Conservation (phyloP, 2,329 filamentous ascomycete species). For the Trichoderma citrinoviride region DNA sequence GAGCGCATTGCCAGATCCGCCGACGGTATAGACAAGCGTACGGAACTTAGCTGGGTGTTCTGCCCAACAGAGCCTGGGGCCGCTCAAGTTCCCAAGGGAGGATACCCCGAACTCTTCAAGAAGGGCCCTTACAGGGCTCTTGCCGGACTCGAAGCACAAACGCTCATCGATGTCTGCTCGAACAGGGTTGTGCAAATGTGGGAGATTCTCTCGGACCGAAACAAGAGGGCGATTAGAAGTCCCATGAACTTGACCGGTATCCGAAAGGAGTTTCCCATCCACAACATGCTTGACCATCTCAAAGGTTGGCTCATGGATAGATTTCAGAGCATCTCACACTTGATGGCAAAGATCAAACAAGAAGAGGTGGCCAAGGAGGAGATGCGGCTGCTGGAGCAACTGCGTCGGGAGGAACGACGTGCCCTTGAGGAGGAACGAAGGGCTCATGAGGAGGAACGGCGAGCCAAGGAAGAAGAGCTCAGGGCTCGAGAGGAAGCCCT, state of each 20-base stretch:
- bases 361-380: not conserved
- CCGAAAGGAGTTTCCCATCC: slow-evolving; percentile 8
- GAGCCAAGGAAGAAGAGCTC: not conserved
- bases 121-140: slow-evolving; percentile 31
- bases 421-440: not conserved
- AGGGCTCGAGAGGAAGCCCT: not conserved
- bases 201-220: not conserved
- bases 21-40: slow-evolving; percentile 21
- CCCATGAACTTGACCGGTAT: not conserved
- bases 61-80: slow-evolving; percentile 23
- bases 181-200: slow-evolving; percentile 27
- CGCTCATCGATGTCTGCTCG: slow-evolving; percentile 27
- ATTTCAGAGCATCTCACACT: not conserved
- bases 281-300: not conserved
- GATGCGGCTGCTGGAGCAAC: not conserved
- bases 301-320: slow-evolving; percentile 9
- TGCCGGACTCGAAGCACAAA: slow-evolving; percentile 22
- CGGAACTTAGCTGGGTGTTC: slow-evolving; percentile 33
- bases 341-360: not conserved
- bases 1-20: slow-evolving; percentile 26
- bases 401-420: not conserved
- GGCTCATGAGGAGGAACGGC: not conserved
- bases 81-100: too few species aligned
- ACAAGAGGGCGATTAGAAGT: not conserved
- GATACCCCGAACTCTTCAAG: slow-evolving; percentile 20